Evolutionary conservation across 2,329 filamentous ascomycete species (phyloP).

Genomic region (Aspergillus ochraceus): DNA sequence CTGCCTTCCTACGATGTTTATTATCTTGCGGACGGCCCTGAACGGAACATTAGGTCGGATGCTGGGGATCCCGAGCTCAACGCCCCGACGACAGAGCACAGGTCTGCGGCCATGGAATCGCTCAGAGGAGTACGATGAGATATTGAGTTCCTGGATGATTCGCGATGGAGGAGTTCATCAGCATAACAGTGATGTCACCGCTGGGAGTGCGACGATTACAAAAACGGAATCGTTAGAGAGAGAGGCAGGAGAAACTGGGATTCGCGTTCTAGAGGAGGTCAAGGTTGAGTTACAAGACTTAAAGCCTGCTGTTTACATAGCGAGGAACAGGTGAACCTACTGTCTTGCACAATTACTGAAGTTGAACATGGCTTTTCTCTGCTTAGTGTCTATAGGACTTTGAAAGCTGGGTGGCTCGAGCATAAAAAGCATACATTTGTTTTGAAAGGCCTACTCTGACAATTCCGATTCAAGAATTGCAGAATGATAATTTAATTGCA

Average conservation of each 20-base stretch:
- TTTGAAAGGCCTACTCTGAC: not conserved
- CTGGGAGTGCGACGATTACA: not conserved
- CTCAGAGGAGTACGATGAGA: not conserved
- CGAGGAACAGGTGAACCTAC: not conserved
- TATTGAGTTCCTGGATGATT: not conserved
- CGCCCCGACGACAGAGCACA: not conserved
- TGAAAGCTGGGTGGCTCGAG: no score
- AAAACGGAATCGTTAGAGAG: not conserved
- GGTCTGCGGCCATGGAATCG: not conserved
- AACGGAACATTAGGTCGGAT: not conserved
- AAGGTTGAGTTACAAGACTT: conserved; percentile 1
- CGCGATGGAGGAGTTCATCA: not conserved
- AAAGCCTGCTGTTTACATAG: not conserved
- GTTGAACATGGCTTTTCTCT: no score
- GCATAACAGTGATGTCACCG: not conserved
- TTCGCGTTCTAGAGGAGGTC: conserved; percentile 2
- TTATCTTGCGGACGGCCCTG: not conserved
- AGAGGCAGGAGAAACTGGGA: not conserved
- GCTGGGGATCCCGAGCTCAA: not conserved
- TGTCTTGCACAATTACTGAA: not conserved
- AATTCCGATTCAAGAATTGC: not conserved
- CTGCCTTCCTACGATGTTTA: conserved; percentile 1
- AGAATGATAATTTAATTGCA: not conserved
- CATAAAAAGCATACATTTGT: not conserved
- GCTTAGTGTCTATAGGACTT: no score